A percentile compares a stretch with the other conserved stretches of the same genome.
phyloP scores from a whole-genome alignment of 2,329 filamentous ascomycete species.

The Calycina herbarum region DNA sequence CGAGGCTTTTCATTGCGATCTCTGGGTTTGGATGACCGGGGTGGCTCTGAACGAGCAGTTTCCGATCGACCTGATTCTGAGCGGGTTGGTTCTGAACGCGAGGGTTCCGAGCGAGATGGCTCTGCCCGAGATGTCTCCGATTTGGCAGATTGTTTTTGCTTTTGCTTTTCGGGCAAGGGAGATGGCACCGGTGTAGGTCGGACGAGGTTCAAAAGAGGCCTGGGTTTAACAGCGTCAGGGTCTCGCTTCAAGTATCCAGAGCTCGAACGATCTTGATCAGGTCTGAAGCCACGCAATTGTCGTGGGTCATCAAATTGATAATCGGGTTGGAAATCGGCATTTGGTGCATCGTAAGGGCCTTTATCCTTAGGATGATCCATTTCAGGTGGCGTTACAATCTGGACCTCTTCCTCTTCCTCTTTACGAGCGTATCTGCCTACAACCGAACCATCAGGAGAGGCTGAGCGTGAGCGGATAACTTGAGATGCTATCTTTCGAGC shows the following conservation, averaged over 20 bases:
- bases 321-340: constrained; percentile 65
- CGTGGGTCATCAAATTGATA: constrained; percentile 53
- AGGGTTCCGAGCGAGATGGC: constrained; percentile 21
- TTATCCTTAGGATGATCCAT: constrained; percentile 48
- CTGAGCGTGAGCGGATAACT: constrained; percentile 53
- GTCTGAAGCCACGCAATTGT: constrained; percentile 45
- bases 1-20: constrained; percentile 13
- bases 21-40: constrained; percentile 31
- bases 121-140: constrained; percentile 27
- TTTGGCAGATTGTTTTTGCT: constrained; percentile 32
- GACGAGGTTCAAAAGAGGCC: constrained; percentile 61
- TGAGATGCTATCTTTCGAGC: constrained; percentile 54
- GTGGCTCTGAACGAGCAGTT: constrained; percentile 14
- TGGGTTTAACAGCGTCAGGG: constrained; percentile 29
- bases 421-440: constrained; percentile 51
- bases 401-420: constrained; percentile 41
- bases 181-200: constrained; percentile 58
- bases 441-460: constrained; percentile 54
- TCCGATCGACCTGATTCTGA: constrained; percentile 14
- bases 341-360: constrained; percentile 55
- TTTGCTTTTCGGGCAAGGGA: constrained; percentile 48
- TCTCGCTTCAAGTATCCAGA: constrained; percentile 33
- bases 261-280: constrained; percentile 23
- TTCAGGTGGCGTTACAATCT: constrained; percentile 57
- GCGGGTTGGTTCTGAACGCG: constrained; percentile 3